Conservation (phyloP, 2,329 filamentous ascomycete genomes). For the Xylaria sp. region DNA sequence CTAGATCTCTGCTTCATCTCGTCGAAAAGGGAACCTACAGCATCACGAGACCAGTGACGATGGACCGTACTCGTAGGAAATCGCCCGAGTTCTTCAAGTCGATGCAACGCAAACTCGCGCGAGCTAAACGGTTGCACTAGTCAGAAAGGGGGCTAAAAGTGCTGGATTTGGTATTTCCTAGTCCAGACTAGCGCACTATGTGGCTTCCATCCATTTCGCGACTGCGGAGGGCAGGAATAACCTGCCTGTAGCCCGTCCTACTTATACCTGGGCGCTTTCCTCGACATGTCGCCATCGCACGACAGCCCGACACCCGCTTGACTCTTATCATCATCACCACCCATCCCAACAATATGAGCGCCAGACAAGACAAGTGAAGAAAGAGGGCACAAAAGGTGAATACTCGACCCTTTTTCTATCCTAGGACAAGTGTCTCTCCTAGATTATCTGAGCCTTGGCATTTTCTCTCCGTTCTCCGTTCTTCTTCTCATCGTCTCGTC, state of each 20-base stretch:
- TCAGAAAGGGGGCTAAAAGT: background rate
- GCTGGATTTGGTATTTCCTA: background rate
- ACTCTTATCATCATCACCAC: constrained; percentile 9
- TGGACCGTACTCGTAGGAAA: no score
- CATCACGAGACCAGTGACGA: background rate
- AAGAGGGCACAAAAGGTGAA: constrained; percentile 2
- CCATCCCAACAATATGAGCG: background rate
- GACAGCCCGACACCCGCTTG: constrained; percentile 21
- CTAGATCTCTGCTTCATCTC: background rate
- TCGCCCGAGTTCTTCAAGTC: background rate
- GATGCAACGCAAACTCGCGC: no score
- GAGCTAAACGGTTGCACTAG: background rate
- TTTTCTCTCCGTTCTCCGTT: background rate
- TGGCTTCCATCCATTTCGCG: background rate
- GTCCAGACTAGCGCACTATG: background rate
- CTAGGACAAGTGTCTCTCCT: constrained; percentile 10
- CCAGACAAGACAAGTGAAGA: background rate
- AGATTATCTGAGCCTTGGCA: background rate
- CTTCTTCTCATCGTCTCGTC: background rate
- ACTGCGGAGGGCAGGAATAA: background rate
- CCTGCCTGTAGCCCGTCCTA: background rate
- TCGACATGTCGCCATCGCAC: constrained; percentile 23
- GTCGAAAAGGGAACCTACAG: background rate
- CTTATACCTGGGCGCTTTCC: background rate
- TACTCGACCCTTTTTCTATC: background rate